phyloP scores from a whole-genome alignment of 2,329 filamentous ascomycete species.

The Neobulgaria alba region DNA sequence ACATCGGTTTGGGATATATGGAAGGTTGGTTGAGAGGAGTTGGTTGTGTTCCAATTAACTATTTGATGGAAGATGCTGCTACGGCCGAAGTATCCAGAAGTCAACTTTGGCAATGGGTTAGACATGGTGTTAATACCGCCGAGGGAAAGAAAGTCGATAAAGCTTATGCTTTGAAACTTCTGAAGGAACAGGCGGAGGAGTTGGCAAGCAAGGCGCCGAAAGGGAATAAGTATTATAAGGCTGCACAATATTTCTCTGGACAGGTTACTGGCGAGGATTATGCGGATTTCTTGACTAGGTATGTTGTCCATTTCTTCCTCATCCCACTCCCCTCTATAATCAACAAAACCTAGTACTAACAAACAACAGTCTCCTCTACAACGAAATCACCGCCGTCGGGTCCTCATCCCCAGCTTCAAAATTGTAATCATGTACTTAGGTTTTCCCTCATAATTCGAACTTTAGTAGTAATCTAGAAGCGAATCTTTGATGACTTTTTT shows the following conservation, averaged over 20 bases:
- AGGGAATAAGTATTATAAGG: conserved; percentile 87
- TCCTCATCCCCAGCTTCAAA: conserved; percentile 27
- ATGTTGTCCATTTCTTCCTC: conserved; percentile 34
- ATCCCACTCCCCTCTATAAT: not conserved
- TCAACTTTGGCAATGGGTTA: conserved; percentile 95
- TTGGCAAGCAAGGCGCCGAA: conserved; percentile 66
- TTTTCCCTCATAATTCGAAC: too few relatives aligned
- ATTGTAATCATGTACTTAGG: too few relatives aligned
- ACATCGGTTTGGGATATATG: conserved; percentile 96
- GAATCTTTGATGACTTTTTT: too few relatives aligned
- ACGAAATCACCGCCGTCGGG: conserved; percentile 74
- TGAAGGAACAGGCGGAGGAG: conserved; percentile 76
- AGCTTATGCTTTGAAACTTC: conserved; percentile 75
- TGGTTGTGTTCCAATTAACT: conserved; percentile 96
- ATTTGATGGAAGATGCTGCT: conserved; percentile 95
- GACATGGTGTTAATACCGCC: conserved; percentile 62
- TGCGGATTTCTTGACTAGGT: conserved; percentile 88
- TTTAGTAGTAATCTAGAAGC: too few relatives aligned
- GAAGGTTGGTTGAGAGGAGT: conserved; percentile 94
- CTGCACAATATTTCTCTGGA: conserved; percentile 82
- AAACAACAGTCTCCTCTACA: conserved; percentile 62
- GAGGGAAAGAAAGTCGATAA: conserved; percentile 93
- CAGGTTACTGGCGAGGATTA: conserved; percentile 98
- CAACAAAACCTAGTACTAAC: conserved; percentile 1
- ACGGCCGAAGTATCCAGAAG: conserved; percentile 92